Evolutionary conservation across 106 monocot genomes (phyloP), one percentile per base, ranked within the genome.

Genomic region (Apostasia shenzhenica): DNA sequence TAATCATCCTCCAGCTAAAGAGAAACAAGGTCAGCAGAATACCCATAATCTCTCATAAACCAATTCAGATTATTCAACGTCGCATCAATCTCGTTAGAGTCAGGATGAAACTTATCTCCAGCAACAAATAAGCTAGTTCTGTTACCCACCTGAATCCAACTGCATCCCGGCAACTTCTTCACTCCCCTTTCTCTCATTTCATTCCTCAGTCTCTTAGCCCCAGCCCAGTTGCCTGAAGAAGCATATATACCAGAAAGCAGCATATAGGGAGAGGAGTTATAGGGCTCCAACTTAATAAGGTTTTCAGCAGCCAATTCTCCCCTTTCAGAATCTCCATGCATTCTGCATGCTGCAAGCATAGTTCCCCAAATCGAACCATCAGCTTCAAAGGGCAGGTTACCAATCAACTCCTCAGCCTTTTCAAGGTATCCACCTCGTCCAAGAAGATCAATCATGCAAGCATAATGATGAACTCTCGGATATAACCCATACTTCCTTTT

Each of bases 381-480:
- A 48, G 87, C 80, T 76, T 88, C 76, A 58, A 78, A 80, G 0
- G 75, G 84, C 37, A 85, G 45, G 11, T 55, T 12, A 8, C 68
- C 43, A 2, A 88, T 83, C 48, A 88, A 65, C 14, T 82, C 74
- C 72, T 85, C 85, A 1, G 92, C 92, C 61, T 92, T 82, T 60
- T 78, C 50, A 37, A 92, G 73, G 72, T 62, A 55, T 9, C 88
- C 92, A 57, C 73, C 76, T 56, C 92, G 88, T 2, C 82, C 80
- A 37, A 92, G 76, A 45, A 92, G 70, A 81, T 92, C 88, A 14
- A 92, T 70, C 51, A 92, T 70, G 55, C 92, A 88, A 56, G 87
- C 92, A 72, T 81, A 79, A 67, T 92, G 92, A 72, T 88, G 80
- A 8, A 52, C 42, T 66, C 85, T 85, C 12, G 88, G 92, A 26